Base-by-base conservation (phyloP, 495 filamentous ascomycete genomes). In the Trichoderma orchidacearum region DNA sequence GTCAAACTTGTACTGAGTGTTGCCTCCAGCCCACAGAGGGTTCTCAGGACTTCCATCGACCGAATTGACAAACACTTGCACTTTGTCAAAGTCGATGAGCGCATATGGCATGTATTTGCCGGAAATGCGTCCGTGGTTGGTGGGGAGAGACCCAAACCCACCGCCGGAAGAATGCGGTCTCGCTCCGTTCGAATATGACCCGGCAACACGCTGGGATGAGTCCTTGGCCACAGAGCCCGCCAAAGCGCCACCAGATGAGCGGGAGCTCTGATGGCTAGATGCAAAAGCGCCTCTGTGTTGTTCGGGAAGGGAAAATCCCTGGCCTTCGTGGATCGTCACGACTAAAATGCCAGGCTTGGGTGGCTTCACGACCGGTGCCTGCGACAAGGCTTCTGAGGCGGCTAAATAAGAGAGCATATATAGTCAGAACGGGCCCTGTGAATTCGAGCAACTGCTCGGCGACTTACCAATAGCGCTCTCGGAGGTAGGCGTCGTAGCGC, bases 1-100 rank as follows among this genome's bases (percentile, higher is more conserved):
- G 75, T 99, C 93, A 68, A 99, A 99, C 69, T 99, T 97, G 78
- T 95, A 99, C 58, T 91, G 86, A 5, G 93, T 97, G 68, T 90
- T 96, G 61, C 92, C 90, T 28, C 93, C 94, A 9, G 93, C 90
- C 89, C 95, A 99, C 3, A 96, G 75, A 0, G 93, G 93, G 64
- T 91, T 91, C 66, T 96, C 89, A 1, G 94, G 92, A 45, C 80
- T 88, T 57, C 93, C 93, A 41, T 90, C 92, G 36, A 97, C 95
- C 30, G 94, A 87, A 72, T 96, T 96, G 66, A 96, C 91, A 64
- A 99, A 96, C 30, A 97, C 90, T 70, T 99, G 93, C 53, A 95
- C 84, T 75, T 99, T 99, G 70, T 99, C 93, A 68, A 97, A 99
- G 75, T 99, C 93, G 53, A 99, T 80, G 15, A 99, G 82, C 56